These are phyloP conservation scores for Bjerkandera adusta DNA, from an alignment of 1,284 basidiomycete species.

Conservation along the genomic window DNA sequence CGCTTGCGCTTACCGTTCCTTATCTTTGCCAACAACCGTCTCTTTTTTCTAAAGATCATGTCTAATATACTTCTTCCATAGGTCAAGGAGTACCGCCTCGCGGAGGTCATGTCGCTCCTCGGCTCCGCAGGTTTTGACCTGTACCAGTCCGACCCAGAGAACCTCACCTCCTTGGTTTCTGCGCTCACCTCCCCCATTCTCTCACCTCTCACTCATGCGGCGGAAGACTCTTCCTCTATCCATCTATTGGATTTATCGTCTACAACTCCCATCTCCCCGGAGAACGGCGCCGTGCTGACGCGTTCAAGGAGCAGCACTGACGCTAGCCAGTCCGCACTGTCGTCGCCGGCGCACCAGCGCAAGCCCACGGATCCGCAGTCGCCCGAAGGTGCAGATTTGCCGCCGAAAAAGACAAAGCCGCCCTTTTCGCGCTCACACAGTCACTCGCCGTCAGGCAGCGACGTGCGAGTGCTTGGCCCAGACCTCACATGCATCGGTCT, in stretches of 20 bases:
- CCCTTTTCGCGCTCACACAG: conserved; percentile 23
- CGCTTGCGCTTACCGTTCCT: not conserved
- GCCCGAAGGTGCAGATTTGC: conserved; percentile 8
- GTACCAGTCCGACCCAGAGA: conserved; percentile 54
- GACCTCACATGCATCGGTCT: conserved; percentile 37
- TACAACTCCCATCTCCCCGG: conserved; percentile 25
- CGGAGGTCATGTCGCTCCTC: conserved; percentile 61
- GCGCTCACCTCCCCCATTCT: conserved; percentile 34
- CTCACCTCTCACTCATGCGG: conserved; percentile 32
- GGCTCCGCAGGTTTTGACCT: conserved; percentile 62
- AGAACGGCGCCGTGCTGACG: conserved; percentile 43
- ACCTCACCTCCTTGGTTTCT: conserved; percentile 34
- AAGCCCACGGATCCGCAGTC: not conserved
- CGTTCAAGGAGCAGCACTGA: conserved; percentile 40
- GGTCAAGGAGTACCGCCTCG: conserved; percentile 66
- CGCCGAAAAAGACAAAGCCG: conserved; percentile 11
- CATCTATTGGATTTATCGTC: conserved; percentile 30
- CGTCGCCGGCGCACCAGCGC: conserved; percentile 9
- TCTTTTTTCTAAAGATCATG: conserved; percentile 4
- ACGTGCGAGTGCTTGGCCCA: conserved; percentile 30
- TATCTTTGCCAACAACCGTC: conserved; percentile 1
- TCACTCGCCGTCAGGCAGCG: conserved; percentile 27
- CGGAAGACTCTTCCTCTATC: conserved; percentile 36
- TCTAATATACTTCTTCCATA: conserved; percentile 32
- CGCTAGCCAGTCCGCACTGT: conserved; percentile 22